A percentile compares a stretch with the other conserved stretches of the same genome.
Evolutionary conservation across 2,329 filamentous ascomycete genomes (phyloP).

Genomic region (Pseudogymnoascus sp.): DNA sequence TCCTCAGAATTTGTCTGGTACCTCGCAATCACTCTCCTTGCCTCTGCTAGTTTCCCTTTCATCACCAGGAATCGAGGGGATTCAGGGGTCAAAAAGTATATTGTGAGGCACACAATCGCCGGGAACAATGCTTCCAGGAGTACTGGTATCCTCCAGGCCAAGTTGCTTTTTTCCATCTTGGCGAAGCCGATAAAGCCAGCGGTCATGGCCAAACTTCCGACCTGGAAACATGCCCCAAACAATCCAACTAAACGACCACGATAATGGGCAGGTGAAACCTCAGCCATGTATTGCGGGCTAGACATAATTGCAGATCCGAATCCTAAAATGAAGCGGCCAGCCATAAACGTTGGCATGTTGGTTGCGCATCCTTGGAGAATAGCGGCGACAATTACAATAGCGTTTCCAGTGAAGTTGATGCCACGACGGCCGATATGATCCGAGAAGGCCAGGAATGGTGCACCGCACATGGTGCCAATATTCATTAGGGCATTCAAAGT

Average conservation of each 20-base stretch:
- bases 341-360: conserved; percentile 22
- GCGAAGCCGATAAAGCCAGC: conserved; percentile 35
- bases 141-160: conserved; percentile 27
- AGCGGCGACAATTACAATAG: conserved; percentile 38
- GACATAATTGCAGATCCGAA: conserved; percentile 21
- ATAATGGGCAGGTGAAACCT: conserved; percentile 22
- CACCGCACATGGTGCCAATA: conserved; percentile 40
- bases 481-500: conserved; percentile 42
- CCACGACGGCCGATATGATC: conserved; percentile 46
- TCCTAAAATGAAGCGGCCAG: conserved; percentile 21
- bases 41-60: conserved; percentile 21
- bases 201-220: conserved; percentile 34
- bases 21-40: neutral
- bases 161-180: conserved; percentile 20
- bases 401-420: conserved; percentile 40
- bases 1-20: conserved; percentile 26
- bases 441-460: conserved; percentile 42
- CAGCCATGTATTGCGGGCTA: conserved; percentile 25
- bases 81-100: conserved; percentile 23
- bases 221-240: conserved; percentile 41
- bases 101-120: conserved; percentile 16
- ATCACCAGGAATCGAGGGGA: conserved; percentile 12
- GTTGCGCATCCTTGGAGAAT: conserved; percentile 22
- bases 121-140: conserved; percentile 37
- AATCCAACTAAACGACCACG: conserved; percentile 40